Evolutionary conservation across 768 basidiomycete genomes (phyloP).

Genomic region (Mycena venus): DNA sequence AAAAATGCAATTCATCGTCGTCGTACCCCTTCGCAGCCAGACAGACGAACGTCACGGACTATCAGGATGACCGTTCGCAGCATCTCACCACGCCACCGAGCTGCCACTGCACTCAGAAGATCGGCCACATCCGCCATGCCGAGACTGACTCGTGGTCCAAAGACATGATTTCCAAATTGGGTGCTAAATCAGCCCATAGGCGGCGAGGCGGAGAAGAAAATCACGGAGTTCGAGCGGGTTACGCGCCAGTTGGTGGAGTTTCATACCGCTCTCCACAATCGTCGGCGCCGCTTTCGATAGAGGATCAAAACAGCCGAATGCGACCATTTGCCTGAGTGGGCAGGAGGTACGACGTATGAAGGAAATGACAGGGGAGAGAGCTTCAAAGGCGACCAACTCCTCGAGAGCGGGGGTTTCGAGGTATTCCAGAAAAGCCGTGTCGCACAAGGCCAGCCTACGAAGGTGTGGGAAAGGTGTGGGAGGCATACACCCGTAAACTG

Average conservation of each 20-base stretch:
- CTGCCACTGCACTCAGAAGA: background rate
- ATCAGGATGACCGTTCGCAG: background rate
- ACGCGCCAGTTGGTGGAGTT: background rate
- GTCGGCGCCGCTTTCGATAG: background rate
- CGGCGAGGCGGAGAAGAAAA: background rate
- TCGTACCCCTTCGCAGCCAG: background rate
- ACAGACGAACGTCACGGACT: too few species aligned
- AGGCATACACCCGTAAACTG: background rate
- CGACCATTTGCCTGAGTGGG: background rate
- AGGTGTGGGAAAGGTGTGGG: background rate
- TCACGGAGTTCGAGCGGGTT: background rate
- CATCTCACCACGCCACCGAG: background rate
- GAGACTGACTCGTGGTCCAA: background rate
- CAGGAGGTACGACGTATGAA: background rate
- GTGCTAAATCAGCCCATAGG: background rate
- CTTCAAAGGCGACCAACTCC: background rate
- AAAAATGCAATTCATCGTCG: background rate
- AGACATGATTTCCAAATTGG: background rate
- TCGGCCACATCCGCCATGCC: background rate
- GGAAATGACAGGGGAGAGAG: background rate
- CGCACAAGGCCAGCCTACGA: background rate
- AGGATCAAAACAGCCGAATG: background rate
- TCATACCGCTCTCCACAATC: background rate
- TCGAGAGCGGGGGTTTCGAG: conserved; percentile 3
- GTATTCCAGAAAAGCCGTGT: background rate